Percentiles rank a stretch among this genome's conserved stretches.
Evolutionary conservation across 176 grass and related monocot genomes (phyloP).

Genomic region (Metroxylon sagu): DNA sequence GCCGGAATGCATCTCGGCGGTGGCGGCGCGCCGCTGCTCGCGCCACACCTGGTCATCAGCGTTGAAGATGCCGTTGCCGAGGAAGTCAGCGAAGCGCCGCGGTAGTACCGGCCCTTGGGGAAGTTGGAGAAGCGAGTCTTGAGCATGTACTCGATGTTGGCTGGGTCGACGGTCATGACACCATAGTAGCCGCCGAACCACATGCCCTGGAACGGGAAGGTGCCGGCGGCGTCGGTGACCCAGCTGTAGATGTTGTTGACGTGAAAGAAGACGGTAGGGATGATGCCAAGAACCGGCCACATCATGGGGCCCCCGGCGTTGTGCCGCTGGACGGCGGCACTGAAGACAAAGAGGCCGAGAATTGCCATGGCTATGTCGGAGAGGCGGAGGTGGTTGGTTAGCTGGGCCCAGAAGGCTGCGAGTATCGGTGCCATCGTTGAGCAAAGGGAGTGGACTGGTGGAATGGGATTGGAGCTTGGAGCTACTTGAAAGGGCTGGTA

Average conservation of each 20-base stretch:
- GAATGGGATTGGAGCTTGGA: no score
- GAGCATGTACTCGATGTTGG: no score
- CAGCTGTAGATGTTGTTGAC: constrained; percentile 45
- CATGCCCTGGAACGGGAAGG: constrained; percentile 64
- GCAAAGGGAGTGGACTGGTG: no score
- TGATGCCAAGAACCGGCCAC: constrained; percentile 70
- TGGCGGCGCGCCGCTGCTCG: constrained; percentile 58
- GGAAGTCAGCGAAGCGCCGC: no score
- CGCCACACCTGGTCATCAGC: constrained; percentile 63
- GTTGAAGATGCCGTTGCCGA: constrained; percentile 30
- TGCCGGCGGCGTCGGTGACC: constrained; percentile 43
- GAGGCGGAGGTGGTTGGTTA: no score
- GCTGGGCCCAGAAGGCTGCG: no score
- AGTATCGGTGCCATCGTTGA: no score
- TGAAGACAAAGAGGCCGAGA: constrained; percentile 37
- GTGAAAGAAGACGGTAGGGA: constrained; percentile 48
- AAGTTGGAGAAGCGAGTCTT: no score
- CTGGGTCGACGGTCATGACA: constrained; percentile 1
- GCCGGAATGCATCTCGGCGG: constrained; percentile 70
- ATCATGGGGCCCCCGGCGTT: constrained; percentile 37
- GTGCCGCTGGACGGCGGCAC: constrained; percentile 26
- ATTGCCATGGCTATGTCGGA: constrained; percentile 35
- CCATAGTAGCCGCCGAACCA: constrained; percentile 59
- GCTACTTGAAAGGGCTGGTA: no score
- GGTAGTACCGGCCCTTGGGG: no score